phyloP scores from a whole-genome alignment of 768 basidiomycete species.

The Kwoniella heveanensis region DNA sequence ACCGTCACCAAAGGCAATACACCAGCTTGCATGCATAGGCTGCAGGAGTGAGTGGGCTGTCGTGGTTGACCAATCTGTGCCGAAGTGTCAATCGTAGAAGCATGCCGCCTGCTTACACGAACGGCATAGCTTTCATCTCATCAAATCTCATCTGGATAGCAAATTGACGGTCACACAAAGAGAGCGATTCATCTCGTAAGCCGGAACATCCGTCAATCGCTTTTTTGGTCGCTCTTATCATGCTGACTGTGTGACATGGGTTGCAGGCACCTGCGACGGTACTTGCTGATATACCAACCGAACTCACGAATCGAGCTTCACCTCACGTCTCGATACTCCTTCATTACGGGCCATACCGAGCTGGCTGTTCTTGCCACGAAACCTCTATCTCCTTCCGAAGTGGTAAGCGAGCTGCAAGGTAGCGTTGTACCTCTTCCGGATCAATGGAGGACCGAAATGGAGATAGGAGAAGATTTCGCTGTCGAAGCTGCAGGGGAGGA shows the following conservation, averaged over 20 bases:
- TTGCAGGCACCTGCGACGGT: constrained; percentile 48
- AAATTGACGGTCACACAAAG: constrained; percentile 38
- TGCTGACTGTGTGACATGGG: too few species aligned
- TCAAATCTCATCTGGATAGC: constrained; percentile 37
- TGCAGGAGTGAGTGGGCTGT: constrained; percentile 42
- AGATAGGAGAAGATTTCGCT: constrained; percentile 41
- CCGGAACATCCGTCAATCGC: too few species aligned
- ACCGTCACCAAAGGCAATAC: constrained; percentile 40
- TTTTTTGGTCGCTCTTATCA: too few species aligned
- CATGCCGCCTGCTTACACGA: neutral
- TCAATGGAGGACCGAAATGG: constrained; percentile 46
- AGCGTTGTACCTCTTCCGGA: constrained; percentile 48
- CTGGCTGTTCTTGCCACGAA: constrained; percentile 50
- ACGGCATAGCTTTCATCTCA: constrained; percentile 36
- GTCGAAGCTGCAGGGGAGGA: constrained; percentile 28
- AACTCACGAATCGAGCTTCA: constrained; percentile 52
- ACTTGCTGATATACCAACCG: constrained; percentile 43
- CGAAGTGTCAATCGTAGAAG: neutral
- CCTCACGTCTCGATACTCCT: constrained; percentile 45
- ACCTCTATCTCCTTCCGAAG: constrained; percentile 30
- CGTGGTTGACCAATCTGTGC: neutral
- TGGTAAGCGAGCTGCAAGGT: constrained; percentile 47
- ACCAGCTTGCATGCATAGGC: constrained; percentile 26
- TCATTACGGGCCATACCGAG: constrained; percentile 49
- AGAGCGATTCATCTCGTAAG: constrained; percentile 47